Evolutionary conservation across 1,139 yeast species (phyloP).

Genomic region (Suhomyces kunorum): DNA sequence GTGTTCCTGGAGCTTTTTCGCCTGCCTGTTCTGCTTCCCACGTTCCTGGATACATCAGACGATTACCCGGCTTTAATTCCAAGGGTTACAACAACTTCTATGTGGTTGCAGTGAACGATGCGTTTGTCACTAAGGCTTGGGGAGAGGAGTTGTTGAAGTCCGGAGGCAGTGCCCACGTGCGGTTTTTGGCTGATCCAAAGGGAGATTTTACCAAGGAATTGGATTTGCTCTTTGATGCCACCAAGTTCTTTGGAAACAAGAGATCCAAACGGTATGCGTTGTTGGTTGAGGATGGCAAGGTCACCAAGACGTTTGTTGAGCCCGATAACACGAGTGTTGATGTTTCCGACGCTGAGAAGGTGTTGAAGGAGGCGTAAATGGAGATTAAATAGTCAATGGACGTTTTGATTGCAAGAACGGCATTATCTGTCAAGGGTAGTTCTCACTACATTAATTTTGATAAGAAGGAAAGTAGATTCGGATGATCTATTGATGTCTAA

Average conservation of each 20-base stretch:
- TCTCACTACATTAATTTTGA: too few relatives aligned
- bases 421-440: too few relatives aligned
- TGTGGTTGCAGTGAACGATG: slow-evolving; percentile 80
- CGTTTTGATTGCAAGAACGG: too few relatives aligned
- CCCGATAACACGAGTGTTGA: slow-evolving; percentile 78
- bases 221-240: slow-evolving; percentile 48
- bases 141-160: slow-evolving; percentile 43
- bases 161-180: slow-evolving; percentile 40
- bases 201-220: slow-evolving; percentile 68
- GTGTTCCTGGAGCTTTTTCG: slow-evolving; percentile 91
- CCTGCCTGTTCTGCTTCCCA: slow-evolving; percentile 81
- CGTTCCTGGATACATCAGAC: slow-evolving; percentile 72
- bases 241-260: slow-evolving; percentile 34
- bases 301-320: slow-evolving; percentile 66
- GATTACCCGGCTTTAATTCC: slow-evolving; percentile 51
- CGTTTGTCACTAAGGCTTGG: slow-evolving; percentile 86
- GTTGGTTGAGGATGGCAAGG: slow-evolving; percentile 71
- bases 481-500: too few relatives aligned
- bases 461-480: too few relatives aligned
- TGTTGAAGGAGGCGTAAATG: slow-evolving; percentile 29
- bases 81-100: slow-evolving; percentile 65
- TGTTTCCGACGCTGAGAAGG: slow-evolving; percentile 45
- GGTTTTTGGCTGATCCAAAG: slow-evolving; percentile 73
- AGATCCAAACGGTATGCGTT: slow-evolving; percentile 80
- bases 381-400: neutral